These are phyloP conservation scores for Penicillium psychrofluorescens DNA, from an alignment of 495 filamentous ascomycete species.

Conservation along the genomic window DNA sequence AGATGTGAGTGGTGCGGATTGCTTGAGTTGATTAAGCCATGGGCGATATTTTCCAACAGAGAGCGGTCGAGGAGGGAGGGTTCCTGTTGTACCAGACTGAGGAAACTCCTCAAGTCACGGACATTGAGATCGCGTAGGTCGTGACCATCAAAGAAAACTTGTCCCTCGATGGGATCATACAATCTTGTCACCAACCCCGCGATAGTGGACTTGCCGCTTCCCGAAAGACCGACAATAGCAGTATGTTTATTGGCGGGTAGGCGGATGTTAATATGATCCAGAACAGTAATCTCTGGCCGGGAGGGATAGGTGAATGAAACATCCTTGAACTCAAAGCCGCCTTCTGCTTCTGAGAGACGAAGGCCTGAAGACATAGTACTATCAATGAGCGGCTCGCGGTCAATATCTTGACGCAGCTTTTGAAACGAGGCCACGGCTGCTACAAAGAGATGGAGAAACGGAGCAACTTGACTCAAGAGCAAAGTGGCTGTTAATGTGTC, in stretches of 20 bases:
- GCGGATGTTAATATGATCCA: slow-evolving; percentile 39
- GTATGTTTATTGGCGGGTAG: slow-evolving; percentile 53
- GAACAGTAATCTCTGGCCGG: slow-evolving; percentile 49
- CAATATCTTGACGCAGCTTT: slow-evolving; percentile 44
- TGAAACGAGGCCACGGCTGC: slow-evolving; percentile 47
- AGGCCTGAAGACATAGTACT: slow-evolving; percentile 28
- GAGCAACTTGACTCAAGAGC: slow-evolving; percentile 56
- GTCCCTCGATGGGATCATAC: slow-evolving; percentile 37
- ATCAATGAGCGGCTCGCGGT: slow-evolving; percentile 44
- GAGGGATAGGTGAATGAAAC: slow-evolving; percentile 59
- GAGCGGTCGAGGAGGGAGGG: slow-evolving; percentile 58
- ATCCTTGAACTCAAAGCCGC: slow-evolving; percentile 43
- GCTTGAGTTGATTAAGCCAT: slow-evolving; percentile 55
- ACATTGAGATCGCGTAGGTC: slow-evolving; percentile 50
- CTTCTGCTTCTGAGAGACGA: slow-evolving; percentile 27
- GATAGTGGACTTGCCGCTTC: slow-evolving; percentile 67
- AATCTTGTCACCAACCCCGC: slow-evolving; percentile 48
- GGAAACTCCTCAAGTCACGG: slow-evolving; percentile 45
- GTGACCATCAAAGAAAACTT: slow-evolving; percentile 45
- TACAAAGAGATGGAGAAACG: slow-evolving; percentile 53
- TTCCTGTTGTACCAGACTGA: slow-evolving; percentile 63
- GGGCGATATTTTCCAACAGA: slow-evolving; percentile 61
- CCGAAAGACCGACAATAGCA: slow-evolving; percentile 62
- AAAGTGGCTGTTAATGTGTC: slow-evolving; percentile 42
- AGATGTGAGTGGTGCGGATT: slow-evolving; percentile 36